Evolutionary conservation across 768 basidiomycete genomes (phyloP), one percentile per base, ranked within the genome.

Genomic region (Erythrobasidium yunnanense): DNA sequence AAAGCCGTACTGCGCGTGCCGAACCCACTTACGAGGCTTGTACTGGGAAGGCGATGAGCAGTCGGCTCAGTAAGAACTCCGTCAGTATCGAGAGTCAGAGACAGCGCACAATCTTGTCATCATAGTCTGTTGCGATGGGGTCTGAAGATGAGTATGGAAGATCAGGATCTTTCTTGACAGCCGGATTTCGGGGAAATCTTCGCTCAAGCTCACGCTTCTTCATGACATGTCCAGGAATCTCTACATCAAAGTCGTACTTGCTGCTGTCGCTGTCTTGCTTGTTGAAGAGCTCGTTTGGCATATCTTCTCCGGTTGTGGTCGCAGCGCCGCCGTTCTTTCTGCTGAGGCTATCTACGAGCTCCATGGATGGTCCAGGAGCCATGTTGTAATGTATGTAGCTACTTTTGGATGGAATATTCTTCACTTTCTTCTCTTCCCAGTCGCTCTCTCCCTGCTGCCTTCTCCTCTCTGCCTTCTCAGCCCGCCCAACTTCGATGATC

Each of bases 171-270:
- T 23, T 11, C 25, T 23, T 13, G 22, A 13, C 38, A 42, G 38
- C 38, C 38, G 38, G 38, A 11, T 42, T 11, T 42, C 11, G 11
- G 38, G n/a, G 38, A 42, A n/a, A n/a, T 42, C 25, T 22, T 23
- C 50, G 29, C 13, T 8, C 29, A 22, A 20, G 50, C 50, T 8
- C 29, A 52, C 50, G 50, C 50, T 22, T 20, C 29, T 52, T 52
- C 50, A 52, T 52, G 20, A 52, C 50, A 52, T 52, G 50, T 11
- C 50, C 29, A 25, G 50, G 50, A 30, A 52, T 20, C 50, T 52
- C 50, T 8, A 52, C 50, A 23, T 52, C 50, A 52, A 52, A 52
- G 50, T 52, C 50, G 8, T 22, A 25, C 50, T 23, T 52, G 18
- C 8, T n/a, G n/a, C n/a, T n/a, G n/a, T n/a, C n/a, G n/a, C n/a